Evolutionary conservation across 2,329 filamentous ascomycete species (phyloP).

Genomic region (Colletotrichum trifolii): DNA sequence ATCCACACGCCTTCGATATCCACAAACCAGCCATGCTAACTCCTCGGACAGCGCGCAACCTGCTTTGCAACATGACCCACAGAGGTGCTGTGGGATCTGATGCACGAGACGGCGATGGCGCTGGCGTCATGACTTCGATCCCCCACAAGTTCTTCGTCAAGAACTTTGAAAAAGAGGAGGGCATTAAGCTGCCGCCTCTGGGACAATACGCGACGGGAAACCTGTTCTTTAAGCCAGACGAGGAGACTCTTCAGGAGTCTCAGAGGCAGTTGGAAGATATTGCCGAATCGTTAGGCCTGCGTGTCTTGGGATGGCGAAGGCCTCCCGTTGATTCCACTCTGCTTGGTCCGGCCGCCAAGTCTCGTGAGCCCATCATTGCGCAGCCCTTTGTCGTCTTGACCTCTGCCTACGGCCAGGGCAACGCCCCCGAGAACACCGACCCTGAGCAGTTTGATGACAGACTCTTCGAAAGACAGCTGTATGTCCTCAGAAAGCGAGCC

Average conservation of each 20-base stretch:
- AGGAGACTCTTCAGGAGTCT: constrained; percentile 88
- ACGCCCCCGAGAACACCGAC: constrained; percentile 82
- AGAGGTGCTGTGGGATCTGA: constrained; percentile 97
- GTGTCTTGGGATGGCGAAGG: constrained; percentile 95
- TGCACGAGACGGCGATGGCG: constrained; percentile 96
- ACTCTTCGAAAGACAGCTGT: constrained; percentile 92
- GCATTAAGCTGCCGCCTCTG: constrained; percentile 84
- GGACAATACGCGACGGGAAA: constrained; percentile 98
- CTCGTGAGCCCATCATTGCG: constrained; percentile 92
- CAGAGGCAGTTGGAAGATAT: constrained; percentile 94
- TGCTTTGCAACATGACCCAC: constrained; percentile 99
- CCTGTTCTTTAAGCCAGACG: constrained; percentile 97
- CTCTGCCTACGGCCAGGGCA: constrained; percentile 85
- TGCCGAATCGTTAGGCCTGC: constrained; percentile 86
- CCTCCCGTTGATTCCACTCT: constrained; percentile 93
- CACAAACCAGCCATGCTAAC: constrained; percentile 6
- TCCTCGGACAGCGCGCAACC: constrained; percentile 76
- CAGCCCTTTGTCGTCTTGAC: constrained; percentile 94
- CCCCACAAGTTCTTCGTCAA: constrained; percentile 99
- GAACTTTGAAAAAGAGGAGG: constrained; percentile 94
- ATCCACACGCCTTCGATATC: constrained; percentile 47
- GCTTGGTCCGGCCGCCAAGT: constrained; percentile 90
- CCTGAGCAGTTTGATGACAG: constrained; percentile 84
- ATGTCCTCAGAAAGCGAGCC: constrained; percentile 92
- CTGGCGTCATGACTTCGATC: constrained; percentile 99